These are phyloP conservation scores for Fraxinus greggii DNA, from an alignment of 305 asterid species.

Conservation along the genomic window DNA sequence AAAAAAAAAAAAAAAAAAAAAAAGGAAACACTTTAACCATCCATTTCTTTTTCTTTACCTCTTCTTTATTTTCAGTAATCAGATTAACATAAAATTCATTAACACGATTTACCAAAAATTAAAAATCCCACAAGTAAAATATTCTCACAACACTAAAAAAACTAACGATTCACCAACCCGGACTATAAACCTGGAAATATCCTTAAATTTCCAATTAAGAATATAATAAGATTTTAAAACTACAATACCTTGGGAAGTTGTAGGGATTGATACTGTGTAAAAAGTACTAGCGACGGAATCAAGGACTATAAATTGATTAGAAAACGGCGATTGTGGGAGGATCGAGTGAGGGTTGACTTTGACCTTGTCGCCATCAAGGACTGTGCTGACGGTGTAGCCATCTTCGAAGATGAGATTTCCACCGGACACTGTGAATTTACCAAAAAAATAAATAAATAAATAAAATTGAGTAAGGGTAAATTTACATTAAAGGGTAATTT, in stretches of 20 bases:
- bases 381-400: constrained; percentile 76
- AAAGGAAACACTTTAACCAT: neutral
- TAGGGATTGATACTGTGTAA: constrained; percentile 51
- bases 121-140: neutral
- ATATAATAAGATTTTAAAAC: neutral
- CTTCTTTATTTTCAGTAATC: neutral
- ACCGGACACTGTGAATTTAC: constrained; percentile 26
- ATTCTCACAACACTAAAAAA: neutral
- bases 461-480: neutral
- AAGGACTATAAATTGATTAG: constrained; percentile 57
- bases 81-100: neutral
- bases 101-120: neutral
- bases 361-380: constrained; percentile 65
- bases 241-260: constrained; percentile 44
- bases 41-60: constrained; percentile 1
- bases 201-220: neutral
- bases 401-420: constrained; percentile 52
- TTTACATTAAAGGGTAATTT: neutral
- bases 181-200: neutral
- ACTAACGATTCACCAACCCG: neutral
- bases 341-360: constrained; percentile 54
- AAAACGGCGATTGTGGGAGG: constrained; percentile 48
- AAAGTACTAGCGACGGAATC: constrained; percentile 65
- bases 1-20: constrained; percentile 55
- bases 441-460: neutral